Evolutionary conservation across 257 asterid genomes (phyloP), one percentile per base, ranked within the genome.

Genomic region (Nicotiana tomentosiformis): DNA sequence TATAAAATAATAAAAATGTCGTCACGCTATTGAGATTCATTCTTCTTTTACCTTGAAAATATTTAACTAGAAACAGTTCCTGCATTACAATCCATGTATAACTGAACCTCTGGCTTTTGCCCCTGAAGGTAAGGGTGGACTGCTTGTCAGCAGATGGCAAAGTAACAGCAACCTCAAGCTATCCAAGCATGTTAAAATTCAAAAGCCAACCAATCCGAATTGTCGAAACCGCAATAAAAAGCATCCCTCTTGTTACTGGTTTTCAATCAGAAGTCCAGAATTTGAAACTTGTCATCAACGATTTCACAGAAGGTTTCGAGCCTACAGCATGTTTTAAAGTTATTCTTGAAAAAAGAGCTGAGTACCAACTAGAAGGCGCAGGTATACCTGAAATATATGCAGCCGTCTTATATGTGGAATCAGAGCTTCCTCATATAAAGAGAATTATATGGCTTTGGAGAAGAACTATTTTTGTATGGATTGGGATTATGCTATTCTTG

Each of bases 361-460:
- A 87, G 74, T 70, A 79, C 16, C 84, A 86, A 74, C 68, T 88
- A 49, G 10, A 51, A 0, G 91, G 95, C 2, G 85, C 86, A 3
- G 95, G 95, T 2, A 89, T 86, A 82, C 97, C 97, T 5, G 90
- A 91, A 77, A 86, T 90, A 6, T 92, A 91, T 51, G 56, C 82
- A 20, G 95, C 93, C 10, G 18, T 87, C 9, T 81, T 92, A 20
- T 86, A 83, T 32, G 82, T 90, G 3, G 76, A 87, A 49, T 90
- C 93, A 7, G 88, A 90, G 78, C 92, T 91, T 43, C 90, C 93
- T 6, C 66, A 33, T 49, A 10, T 90, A 10, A 89, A 86, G 33
- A 87, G 81, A 77, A 51, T 88, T 6, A 11, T 93, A 30, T 88
- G 88, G 87, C 81, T 82, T 14, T 90, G 97, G 97, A 89, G 92